These are phyloP conservation scores for Leucocoprinus sp. DNA, from an alignment of 768 basidiomycete species.

Conservation along the genomic window DNA sequence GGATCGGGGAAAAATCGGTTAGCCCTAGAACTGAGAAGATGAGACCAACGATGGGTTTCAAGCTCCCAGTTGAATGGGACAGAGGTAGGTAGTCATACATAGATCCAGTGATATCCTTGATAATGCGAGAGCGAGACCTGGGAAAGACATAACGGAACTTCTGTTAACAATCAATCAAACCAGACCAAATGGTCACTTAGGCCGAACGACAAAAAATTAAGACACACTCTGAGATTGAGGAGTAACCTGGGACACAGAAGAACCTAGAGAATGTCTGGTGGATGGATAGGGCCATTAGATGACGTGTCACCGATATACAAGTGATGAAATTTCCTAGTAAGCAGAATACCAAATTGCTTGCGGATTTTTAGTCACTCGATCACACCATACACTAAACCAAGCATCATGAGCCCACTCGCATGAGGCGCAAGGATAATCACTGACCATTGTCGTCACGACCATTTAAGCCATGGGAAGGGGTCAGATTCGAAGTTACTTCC, in stretches of 20 bases:
- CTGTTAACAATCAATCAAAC: no score
- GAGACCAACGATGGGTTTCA: not conserved
- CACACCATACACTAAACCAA: slow-evolving; percentile 16
- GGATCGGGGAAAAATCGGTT: slow-evolving; percentile 9
- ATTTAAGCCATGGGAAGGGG: slow-evolving; percentile 5
- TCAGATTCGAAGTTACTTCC: not conserved
- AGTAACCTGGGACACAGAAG: not conserved
- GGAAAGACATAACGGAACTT: not conserved
- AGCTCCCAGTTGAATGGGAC: not conserved
- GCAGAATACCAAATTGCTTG: slow-evolving; percentile 18
- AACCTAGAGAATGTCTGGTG: slow-evolving; percentile 1
- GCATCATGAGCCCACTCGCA: slow-evolving; percentile 8
- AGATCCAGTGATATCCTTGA: no score
- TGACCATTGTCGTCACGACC: slow-evolving; percentile 8
- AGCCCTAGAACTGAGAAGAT: not conserved
- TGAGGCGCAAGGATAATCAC: slow-evolving; percentile 4
- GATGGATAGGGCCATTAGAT: slow-evolving; percentile 14
- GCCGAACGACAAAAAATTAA: not conserved
- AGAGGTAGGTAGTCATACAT: no score
- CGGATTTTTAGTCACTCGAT: slow-evolving; percentile 25
- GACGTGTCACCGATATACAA: slow-evolving; percentile 29
- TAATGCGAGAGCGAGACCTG: not conserved
- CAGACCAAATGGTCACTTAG: not conserved
- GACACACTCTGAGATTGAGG: slow-evolving; percentile 1
- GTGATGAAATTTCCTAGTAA: slow-evolving; percentile 23